A percentile compares a stretch with the other conserved stretches of the same genome.
These are phyloP conservation scores for Sporisorium sorghi DNA, from an alignment of 1,284 basidiomycete species.

Conservation along the genomic window DNA sequence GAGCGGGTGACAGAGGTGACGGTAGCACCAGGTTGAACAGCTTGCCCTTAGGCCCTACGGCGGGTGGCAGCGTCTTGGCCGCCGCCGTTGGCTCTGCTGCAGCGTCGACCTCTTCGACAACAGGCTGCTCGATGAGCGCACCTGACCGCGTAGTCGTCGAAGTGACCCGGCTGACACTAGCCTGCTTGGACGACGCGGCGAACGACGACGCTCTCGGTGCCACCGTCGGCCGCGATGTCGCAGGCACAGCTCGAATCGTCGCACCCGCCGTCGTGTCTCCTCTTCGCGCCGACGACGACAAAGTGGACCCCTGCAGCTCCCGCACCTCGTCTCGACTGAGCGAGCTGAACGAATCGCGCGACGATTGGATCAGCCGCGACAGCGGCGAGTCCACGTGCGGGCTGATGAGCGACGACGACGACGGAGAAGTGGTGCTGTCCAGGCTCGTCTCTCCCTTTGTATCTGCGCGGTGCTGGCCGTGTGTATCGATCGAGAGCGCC, in stretches of 20 bases:
- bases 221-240: slow-evolving; percentile 1
- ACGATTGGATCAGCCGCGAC: slow-evolving; percentile 35
- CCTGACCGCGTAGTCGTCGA: slow-evolving; percentile 11
- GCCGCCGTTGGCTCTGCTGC: neutral
- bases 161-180: slow-evolving; percentile 12
- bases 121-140: slow-evolving; percentile 3
- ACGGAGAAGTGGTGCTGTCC: slow-evolving; percentile 17
- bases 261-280: neutral
- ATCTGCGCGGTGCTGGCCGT: neutral
- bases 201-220: slow-evolving; percentile 18
- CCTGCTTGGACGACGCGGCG: slow-evolving; percentile 13
- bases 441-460: neutral
- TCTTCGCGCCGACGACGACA: neutral
- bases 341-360: slow-evolving; percentile 35
- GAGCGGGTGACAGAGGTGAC: slow-evolving; percentile 38
- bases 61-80: slow-evolving; percentile 19
- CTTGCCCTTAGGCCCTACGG: slow-evolving; percentile 48
- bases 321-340: slow-evolving; percentile 19
- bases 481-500: slow-evolving; percentile 17
- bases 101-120: neutral
- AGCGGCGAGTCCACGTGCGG: slow-evolving; percentile 40
- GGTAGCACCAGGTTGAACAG: slow-evolving; percentile 44
- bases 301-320: no score
- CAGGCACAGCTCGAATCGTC: neutral
- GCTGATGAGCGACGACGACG: slow-evolving; percentile 23